A percentile compares a stretch with the other conserved stretches of the same genome.
Evolutionary conservation across 352 stramenopile genomes (phyloP).

Genomic region (Phytophthora tentaculata): DNA sequence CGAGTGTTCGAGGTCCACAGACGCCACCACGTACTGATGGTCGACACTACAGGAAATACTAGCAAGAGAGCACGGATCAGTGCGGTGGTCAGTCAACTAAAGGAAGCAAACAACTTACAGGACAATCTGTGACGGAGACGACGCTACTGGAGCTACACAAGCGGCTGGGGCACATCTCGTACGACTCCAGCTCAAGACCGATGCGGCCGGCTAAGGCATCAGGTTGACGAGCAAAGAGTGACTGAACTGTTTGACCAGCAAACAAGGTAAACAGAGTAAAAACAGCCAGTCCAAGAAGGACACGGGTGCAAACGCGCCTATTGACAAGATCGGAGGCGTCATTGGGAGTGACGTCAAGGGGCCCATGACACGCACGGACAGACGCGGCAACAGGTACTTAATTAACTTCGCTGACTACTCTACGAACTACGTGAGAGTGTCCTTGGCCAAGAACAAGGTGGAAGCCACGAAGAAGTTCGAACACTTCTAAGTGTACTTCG

Average conservation of each 20-base stretch:
- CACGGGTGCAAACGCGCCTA: not conserved
- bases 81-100: not conserved
- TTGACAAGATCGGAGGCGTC: not conserved
- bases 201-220: not conserved
- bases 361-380: not conserved
- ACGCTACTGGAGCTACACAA: not conserved
- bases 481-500: not conserved
- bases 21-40: conserved; percentile 1
- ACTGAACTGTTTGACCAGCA: conserved; percentile 2
- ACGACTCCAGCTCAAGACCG: conserved; percentile 7
- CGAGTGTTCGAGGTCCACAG: not conserved
- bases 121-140: not conserved
- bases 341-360: not conserved
- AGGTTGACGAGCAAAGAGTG: not conserved
- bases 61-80: not conserved
- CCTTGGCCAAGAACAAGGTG: not conserved
- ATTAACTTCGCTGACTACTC: not conserved
- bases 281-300: conserved; percentile 11
- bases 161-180: conserved; percentile 3
- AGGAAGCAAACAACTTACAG: not conserved
- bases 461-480: not conserved
- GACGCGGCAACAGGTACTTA: not conserved
- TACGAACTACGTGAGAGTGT: conserved; percentile 1
- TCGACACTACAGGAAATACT: not conserved
- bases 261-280: conserved; percentile 11